Percentiles rank a stretch among this genome's conserved stretches.
Evolutionary conservation across 176 grass and related monocot species (phyloP).

Genomic region (Ananas comosus): DNA sequence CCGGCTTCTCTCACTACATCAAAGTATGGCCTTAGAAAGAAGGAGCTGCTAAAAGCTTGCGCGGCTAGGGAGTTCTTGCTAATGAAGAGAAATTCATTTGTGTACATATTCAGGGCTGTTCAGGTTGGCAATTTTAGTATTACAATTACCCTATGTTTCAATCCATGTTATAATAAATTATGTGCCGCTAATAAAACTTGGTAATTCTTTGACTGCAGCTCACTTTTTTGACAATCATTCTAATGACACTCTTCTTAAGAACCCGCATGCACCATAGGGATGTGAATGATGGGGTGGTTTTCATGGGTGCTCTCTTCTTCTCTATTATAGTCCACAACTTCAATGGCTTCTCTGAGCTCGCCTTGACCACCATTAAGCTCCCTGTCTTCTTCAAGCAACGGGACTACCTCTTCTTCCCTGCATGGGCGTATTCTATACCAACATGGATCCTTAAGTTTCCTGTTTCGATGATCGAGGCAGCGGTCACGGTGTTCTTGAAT

Average conservation of each 20-base stretch:
- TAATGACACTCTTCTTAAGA: slow-evolving; percentile 58
- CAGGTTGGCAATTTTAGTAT: slow-evolving; percentile 22
- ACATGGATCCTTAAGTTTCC: slow-evolving; percentile 73
- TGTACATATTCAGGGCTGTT: slow-evolving; percentile 41
- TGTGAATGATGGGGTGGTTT: slow-evolving; percentile 30
- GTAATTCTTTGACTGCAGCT: slow-evolving; percentile 27
- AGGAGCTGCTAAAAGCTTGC: slow-evolving; percentile 36
- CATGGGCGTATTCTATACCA: slow-evolving; percentile 58
- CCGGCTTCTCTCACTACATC: slow-evolving; percentile 42
- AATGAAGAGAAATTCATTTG: slow-evolving; percentile 55
- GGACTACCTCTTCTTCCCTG: slow-evolving; percentile 55
- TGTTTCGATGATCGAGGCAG: slow-evolving; percentile 40
- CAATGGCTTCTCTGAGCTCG: slow-evolving; percentile 63
- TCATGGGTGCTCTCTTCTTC: slow-evolving; percentile 56
- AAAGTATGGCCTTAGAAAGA: slow-evolving; percentile 32
- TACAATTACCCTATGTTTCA: no score
- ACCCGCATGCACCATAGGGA: slow-evolving; percentile 47
- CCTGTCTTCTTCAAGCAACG: slow-evolving; percentile 77
- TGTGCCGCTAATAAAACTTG: not conserved
- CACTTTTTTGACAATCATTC: slow-evolving; percentile 28
- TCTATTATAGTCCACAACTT: slow-evolving; percentile 38
- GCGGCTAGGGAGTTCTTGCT: slow-evolving; percentile 37
- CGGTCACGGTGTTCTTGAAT: slow-evolving; percentile 49
- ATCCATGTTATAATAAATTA: not conserved
- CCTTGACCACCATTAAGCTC: slow-evolving; percentile 56